Evolutionary conservation across 352 stramenopile species (phyloP), one percentile per base, ranked within the genome.

Genomic region (Saprolegnia diclina): DNA sequence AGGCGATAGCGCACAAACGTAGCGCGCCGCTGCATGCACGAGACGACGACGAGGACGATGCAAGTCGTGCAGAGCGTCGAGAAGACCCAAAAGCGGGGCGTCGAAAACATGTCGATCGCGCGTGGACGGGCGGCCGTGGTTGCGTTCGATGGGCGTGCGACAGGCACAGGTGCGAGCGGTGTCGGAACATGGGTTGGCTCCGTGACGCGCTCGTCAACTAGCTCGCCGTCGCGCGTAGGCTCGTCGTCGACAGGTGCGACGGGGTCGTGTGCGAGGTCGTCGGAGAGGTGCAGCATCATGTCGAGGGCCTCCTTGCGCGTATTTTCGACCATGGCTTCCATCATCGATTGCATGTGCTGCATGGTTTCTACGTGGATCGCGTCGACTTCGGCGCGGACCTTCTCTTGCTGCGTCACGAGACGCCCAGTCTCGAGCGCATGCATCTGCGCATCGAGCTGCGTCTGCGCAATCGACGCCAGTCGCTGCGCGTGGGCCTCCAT

Each of bases 291-390:
- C 7, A 52, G n/a, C 21, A 42, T 24, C 11, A 69, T 29, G 32
- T 69, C 63, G 22, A 69, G 38, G n/a, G 54, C 45, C 13, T 69
- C 63, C 42, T 69, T 52, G 32, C 44, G 48, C 21, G 63, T 69
- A 5, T 45, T 63, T 13, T 69, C 45, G 6, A 69, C 53, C 44
- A 69, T 56, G n/a, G 29, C 37, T 19, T 61, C 44, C 45, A 69
- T 57, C 63, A 61, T 69, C 13, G 18, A 22, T 21, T 69, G n/a
- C 63, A 69, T 69, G 50, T 69, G 48, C 38, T 61, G 46, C 44
- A 69, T 69, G 26, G 63, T 69, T 38, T 69, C 63, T 10, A 24
- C 63, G 26, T 69, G 63, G 22, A 69, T 69, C 32, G 16, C 18
- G 10, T 69, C 44, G 22, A 69, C 45, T 32, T 69, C 63, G 16